These are phyloP conservation scores for Plectosphaerella cucumerina DNA, from an alignment of 2,329 filamentous ascomycete species.

Conservation along the genomic window DNA sequence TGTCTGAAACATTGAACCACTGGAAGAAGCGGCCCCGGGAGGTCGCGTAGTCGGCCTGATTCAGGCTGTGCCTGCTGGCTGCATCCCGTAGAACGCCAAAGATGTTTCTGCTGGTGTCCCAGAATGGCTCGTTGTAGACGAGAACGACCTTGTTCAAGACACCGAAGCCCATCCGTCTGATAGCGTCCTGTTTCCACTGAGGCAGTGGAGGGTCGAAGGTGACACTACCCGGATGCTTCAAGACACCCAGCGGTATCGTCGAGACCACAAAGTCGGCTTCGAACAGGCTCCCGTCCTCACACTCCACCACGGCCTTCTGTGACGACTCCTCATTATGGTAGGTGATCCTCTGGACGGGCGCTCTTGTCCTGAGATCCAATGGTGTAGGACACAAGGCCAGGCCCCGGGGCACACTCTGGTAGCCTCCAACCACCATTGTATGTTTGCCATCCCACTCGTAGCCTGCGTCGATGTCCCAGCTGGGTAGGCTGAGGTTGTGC, in stretches of 20 bases:
- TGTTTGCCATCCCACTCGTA: conserved; percentile 97
- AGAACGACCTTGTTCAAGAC: conserved; percentile 93
- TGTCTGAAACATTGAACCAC: conserved; percentile 94
- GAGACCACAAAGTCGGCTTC: conserved; percentile 89
- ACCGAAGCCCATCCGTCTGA: conserved; percentile 84
- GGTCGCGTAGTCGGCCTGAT: conserved; percentile 73
- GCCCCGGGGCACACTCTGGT: conserved; percentile 87
- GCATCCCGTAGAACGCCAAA: conserved; percentile 86
- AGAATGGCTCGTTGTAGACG: conserved; percentile 85
- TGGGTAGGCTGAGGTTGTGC: conserved; percentile 77
- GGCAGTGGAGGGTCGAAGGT: conserved; percentile 91
- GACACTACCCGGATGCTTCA: conserved; percentile 72
- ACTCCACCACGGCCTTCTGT: conserved; percentile 60
- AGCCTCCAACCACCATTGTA: conserved; percentile 89
- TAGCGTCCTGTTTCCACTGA: conserved; percentile 75
- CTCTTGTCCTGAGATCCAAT: conserved; percentile 72
- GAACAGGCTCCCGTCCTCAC: conserved; percentile 70
- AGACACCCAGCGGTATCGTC: conserved; percentile 83
- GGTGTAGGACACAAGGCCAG: conserved; percentile 72
- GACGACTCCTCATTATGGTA: conserved; percentile 49
- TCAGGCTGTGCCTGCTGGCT: conserved; percentile 62
- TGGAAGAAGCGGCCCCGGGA: conserved; percentile 91
- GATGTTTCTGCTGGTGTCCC: conserved; percentile 86
- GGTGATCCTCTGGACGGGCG: conserved; percentile 66
- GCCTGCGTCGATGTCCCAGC: conserved; percentile 96